Evolutionary conservation across 2,329 filamentous ascomycete genomes (phyloP).

Genomic region (Xylaria digitata): DNA sequence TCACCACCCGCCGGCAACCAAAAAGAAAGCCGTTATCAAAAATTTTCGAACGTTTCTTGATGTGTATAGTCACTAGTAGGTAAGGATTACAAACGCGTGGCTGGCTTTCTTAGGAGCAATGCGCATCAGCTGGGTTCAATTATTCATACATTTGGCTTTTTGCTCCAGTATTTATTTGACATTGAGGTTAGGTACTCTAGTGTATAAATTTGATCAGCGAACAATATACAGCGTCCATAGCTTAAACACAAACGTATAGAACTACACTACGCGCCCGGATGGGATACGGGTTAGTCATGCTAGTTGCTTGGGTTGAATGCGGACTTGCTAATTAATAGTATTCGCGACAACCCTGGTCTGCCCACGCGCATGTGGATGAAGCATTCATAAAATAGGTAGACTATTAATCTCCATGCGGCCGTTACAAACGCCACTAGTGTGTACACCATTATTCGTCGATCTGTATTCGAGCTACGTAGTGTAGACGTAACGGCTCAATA

Average conservation of each 20-base stretch:
- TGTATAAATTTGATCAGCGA: too few species aligned
- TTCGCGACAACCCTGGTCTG: too few species aligned
- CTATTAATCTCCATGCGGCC: not conserved
- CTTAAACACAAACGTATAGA: too few species aligned
- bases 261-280: too few species aligned
- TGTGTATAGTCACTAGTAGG: not conserved
- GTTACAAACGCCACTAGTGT: not conserved
- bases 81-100: too few species aligned
- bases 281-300: too few species aligned
- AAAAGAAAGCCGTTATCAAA: conserved; percentile 6
- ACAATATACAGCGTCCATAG: too few species aligned
- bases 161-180: too few species aligned
- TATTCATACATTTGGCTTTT: too few species aligned
- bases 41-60: not conserved
- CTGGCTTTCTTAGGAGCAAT: not conserved
- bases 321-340: conserved; percentile 1
- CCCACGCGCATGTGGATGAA: not conserved
- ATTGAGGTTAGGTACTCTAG: too few species aligned
- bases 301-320: too few species aligned
- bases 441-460: not conserved
- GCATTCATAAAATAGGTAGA: not conserved
- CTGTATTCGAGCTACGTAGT: not conserved
- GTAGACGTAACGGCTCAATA: not conserved
- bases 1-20: not conserved
- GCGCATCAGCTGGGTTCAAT: too few species aligned